Evolutionary conservation across 2,329 filamentous ascomycete genomes (phyloP).

Genomic region (Huntiella decipiens): DNA sequence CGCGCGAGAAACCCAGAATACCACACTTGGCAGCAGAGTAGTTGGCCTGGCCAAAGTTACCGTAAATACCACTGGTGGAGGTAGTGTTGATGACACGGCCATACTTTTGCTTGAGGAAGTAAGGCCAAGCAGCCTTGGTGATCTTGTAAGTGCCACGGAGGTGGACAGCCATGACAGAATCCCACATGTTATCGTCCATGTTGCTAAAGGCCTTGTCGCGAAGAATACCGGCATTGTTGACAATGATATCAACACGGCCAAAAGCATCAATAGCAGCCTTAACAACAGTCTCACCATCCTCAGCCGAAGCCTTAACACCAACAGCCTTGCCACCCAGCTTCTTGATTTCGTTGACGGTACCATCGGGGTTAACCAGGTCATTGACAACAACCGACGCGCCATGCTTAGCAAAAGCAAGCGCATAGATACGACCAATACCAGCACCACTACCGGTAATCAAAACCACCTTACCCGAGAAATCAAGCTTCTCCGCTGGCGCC

Average conservation of each 20-base stretch:
- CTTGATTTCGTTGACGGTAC: conserved; percentile 81
- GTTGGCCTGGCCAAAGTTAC: conserved; percentile 97
- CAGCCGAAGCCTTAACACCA: conserved; percentile 81
- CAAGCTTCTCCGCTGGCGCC: conserved; percentile 51
- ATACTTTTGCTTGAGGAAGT: conserved; percentile 97
- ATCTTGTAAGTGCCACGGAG: conserved; percentile 89
- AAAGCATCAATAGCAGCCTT: conserved; percentile 87
- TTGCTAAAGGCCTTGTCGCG: conserved; percentile 95
- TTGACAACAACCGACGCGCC: conserved; percentile 84
- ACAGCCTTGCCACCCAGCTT: conserved; percentile 75
- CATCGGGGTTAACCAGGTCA: conserved; percentile 81
- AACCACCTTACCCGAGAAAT: conserved; percentile 71
- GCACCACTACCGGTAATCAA: conserved; percentile 76
- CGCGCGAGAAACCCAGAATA: conserved; percentile 88
- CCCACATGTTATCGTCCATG: conserved; percentile 91
- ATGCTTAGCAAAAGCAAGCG: conserved; percentile 66
- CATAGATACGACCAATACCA: conserved; percentile 82
- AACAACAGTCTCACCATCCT: conserved; percentile 79
- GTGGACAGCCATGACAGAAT: conserved; percentile 81
- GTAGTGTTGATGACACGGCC: conserved; percentile 94
- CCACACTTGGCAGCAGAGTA: conserved; percentile 82
- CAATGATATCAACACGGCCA: conserved; percentile 79
- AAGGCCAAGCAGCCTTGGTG: conserved; percentile 92
- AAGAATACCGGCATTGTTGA: conserved; percentile 97
- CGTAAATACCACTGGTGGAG: conserved; percentile 92